Conservation (phyloP, 163 green algal genomes). For the Prototheca stagnorum region DNA sequence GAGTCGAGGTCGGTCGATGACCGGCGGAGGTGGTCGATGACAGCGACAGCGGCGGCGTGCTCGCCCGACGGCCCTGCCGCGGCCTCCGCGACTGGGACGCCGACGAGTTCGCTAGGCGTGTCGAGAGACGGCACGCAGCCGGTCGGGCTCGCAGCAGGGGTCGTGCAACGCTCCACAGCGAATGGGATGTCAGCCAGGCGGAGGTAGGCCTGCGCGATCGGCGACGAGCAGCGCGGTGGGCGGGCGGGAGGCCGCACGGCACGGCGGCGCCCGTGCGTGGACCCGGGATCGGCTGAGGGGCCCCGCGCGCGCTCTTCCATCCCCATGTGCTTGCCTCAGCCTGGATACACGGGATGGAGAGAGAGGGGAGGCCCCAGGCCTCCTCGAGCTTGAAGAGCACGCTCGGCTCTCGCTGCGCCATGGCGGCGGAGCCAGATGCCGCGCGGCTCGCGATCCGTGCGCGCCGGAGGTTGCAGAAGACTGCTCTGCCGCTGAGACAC, state of each 20-base stretch:
- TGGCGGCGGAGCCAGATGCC: no score
- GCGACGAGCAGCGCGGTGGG: no score
- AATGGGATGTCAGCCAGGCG: conserved; percentile 15
- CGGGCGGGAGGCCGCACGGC: no score
- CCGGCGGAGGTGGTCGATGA: conserved; percentile 19
- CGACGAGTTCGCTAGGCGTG: conserved; percentile 5
- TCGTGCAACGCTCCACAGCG: conserved; percentile 14
- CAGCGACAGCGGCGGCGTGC: conserved; percentile 8
- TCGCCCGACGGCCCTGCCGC: conserved; percentile 4
- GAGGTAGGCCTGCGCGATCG: conserved; percentile 36
- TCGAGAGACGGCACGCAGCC: conserved; percentile 14
- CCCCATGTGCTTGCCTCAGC: conserved; percentile 26
- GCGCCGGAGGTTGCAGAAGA: no score
- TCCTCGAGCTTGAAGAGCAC: conserved; percentile 16
- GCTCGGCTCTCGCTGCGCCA: no score
- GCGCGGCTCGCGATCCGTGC: no score
- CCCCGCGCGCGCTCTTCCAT: no score
- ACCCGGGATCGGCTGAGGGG: no score
- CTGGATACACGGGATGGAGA: conserved; percentile 20
- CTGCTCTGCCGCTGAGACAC: no score
- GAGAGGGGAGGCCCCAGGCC: conserved; percentile 18
- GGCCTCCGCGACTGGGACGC: neutral
- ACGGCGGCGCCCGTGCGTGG: no score
- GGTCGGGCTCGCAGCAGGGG: conserved; percentile 9
- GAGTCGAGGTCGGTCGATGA: conserved; percentile 5